Conservation (phyloP, 495 filamentous ascomycete species). For the Zalerion maritima region DNA sequence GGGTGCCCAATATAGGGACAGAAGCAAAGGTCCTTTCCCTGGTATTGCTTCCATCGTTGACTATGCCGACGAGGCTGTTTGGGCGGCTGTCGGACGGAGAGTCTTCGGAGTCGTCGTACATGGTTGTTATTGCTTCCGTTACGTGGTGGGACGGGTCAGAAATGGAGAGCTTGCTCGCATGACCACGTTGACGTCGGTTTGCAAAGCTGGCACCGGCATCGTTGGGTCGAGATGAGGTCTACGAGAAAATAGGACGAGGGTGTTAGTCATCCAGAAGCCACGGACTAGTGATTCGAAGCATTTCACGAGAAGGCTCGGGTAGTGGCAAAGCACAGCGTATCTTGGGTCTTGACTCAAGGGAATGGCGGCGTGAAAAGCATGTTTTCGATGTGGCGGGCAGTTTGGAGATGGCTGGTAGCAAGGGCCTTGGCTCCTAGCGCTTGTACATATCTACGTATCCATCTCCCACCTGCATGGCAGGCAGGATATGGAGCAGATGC, state of each 20-base stretch:
- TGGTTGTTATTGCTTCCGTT: constrained; percentile 90
- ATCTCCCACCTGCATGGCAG: too few species aligned
- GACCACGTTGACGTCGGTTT: constrained; percentile 39
- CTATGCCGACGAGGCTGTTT: constrained; percentile 29
- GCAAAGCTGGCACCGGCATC: constrained; percentile 40
- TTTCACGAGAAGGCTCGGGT: too few species aligned
- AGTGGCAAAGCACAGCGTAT: too few species aligned
- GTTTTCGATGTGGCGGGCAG: too few species aligned
- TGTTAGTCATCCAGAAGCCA: constrained; percentile 8
- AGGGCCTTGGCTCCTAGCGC: too few species aligned
- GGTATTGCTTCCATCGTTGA: constrained; percentile 18
- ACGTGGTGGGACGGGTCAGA: constrained; percentile 75
- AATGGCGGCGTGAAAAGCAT: too few species aligned
- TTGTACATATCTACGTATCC: too few species aligned
- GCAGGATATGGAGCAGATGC: too few species aligned
- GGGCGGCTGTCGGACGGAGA: constrained; percentile 26
- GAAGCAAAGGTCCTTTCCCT: constrained; percentile 3
- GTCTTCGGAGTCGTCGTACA: constrained; percentile 65
- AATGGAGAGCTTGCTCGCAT: constrained; percentile 41
- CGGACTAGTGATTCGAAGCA: too few species aligned
- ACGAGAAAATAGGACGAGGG: constrained; percentile 6
- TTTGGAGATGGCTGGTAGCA: too few species aligned
- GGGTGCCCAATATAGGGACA: constrained; percentile 1
- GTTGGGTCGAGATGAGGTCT: constrained; percentile 42
- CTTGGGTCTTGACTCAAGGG: too few species aligned